phyloP scores from a whole-genome alignment of 108 stramenopile species.

The Skeletonema costatum region DNA sequence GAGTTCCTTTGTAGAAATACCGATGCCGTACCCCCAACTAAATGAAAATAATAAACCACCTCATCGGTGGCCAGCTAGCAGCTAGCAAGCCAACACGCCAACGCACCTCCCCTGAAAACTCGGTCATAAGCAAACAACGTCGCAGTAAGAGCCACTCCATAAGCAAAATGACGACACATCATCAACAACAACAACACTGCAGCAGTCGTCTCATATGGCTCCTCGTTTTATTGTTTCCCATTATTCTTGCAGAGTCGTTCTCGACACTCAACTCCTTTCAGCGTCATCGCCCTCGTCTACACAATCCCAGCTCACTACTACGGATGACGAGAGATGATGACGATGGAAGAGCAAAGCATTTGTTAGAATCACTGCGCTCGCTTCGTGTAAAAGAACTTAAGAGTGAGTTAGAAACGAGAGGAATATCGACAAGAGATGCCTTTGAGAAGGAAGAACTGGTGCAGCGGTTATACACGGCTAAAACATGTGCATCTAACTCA shows the following conservation, averaged over 20 bases:
- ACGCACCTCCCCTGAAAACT: too few relatives aligned
- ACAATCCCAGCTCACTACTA: not conserved
- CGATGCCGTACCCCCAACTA: too few relatives aligned
- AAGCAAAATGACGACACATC: too few relatives aligned
- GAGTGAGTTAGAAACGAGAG: constrained; percentile 46
- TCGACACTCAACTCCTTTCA: not conserved
- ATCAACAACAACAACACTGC: too few relatives aligned
- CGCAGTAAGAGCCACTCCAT: too few relatives aligned
- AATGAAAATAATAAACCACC: too few relatives aligned
- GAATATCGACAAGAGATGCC: constrained; percentile 52
- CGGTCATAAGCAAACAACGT: too few relatives aligned
- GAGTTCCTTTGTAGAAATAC: too few relatives aligned
- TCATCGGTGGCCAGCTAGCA: too few relatives aligned
- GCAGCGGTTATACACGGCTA: constrained; percentile 51
- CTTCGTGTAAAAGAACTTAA: constrained; percentile 74
- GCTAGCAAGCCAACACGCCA: too few relatives aligned
- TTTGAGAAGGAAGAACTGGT: constrained; percentile 88
- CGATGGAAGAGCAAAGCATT: not conserved
- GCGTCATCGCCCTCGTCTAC: not conserved
- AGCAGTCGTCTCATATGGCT: not conserved
- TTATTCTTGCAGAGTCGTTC: not conserved
- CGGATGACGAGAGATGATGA: not conserved
- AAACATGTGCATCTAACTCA: not conserved
- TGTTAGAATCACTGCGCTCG: constrained; percentile 40
- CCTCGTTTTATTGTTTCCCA: not conserved